These are phyloP conservation scores for Kodamaea plutei DNA, from an alignment of 1,139 yeast species.

Conservation along the genomic window DNA sequence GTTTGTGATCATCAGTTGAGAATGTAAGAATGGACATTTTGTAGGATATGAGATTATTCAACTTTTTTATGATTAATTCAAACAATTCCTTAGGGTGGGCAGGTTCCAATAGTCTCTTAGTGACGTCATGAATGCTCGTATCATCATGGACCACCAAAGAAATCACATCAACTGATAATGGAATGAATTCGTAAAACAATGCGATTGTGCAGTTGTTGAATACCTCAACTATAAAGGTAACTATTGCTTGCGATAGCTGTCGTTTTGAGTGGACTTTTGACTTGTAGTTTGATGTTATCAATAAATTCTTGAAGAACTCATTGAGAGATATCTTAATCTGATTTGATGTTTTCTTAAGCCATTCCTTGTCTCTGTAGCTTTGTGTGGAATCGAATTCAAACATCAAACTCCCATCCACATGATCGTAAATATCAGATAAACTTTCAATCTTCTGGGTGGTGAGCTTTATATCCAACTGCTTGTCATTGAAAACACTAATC, in stretches of 20 bases:
- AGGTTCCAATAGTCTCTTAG: conserved; percentile 1
- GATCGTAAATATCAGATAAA: conserved; percentile 2
- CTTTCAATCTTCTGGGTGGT: conserved; percentile 7
- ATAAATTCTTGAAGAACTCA: conserved; percentile 25
- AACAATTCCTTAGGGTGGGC: conserved; percentile 4
- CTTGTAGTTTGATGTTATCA: conserved; percentile 11
- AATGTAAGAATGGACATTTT: conserved; percentile 22
- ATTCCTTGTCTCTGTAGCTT: conserved; percentile 46
- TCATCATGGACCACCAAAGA: conserved; percentile 12
- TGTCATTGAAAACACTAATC: conserved; percentile 27
- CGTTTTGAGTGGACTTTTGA: conserved; percentile 21
- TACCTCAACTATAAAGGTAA: conserved; percentile 22
- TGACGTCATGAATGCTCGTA: conserved; percentile 1
- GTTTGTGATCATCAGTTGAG: conserved; percentile 34
- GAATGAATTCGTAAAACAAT: conserved; percentile 28
- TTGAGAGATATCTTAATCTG: conserved; percentile 52
- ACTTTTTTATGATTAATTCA: conserved; percentile 14
- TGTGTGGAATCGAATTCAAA: not conserved
- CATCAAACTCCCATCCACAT: not conserved
- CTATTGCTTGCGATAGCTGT: conserved; percentile 20
- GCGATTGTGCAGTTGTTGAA: conserved; percentile 29
- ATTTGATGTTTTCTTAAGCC: conserved; percentile 62
- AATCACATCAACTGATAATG: conserved; percentile 30
- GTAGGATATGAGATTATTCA: conserved; percentile 23
- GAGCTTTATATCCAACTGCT: conserved; percentile 8